phyloP scores from a whole-genome alignment of 1,139 yeast genomes.

The Nadsonia commutata region DNA sequence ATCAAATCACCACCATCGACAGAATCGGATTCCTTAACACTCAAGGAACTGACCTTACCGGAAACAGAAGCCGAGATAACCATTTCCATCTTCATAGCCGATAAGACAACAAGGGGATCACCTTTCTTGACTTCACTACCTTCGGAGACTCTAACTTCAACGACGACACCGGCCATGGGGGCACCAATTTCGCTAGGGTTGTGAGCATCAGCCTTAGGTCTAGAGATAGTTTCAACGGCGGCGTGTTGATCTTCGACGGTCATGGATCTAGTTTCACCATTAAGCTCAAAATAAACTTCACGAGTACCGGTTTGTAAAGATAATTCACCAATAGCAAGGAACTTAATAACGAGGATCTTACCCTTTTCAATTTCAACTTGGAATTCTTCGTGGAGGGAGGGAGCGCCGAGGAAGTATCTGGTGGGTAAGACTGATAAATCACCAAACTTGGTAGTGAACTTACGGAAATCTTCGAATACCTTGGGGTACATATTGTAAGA shows the following conservation, averaged over 20 bases:
- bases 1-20: constrained; percentile 87
- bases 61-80: constrained; percentile 83
- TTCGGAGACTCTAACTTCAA: constrained; percentile 80
- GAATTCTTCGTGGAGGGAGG: constrained; percentile 77
- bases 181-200: constrained; percentile 93
- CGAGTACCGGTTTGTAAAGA: constrained; percentile 75
- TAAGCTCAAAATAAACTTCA: constrained; percentile 94
- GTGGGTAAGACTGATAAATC: constrained; percentile 93
- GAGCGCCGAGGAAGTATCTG: constrained; percentile 73
- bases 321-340: constrained; percentile 86
- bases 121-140: constrained; percentile 92
- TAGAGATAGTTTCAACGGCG: constrained; percentile 66
- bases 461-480: constrained; percentile 79
- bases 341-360: constrained; percentile 79
- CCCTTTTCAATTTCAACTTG: constrained; percentile 87
- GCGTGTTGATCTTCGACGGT: constrained; percentile 80
- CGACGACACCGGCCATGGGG: constrained; percentile 98
- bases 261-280: constrained; percentile 96
- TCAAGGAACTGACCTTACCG: constrained; percentile 66
- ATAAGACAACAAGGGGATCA: constrained; percentile 82
- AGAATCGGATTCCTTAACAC: constrained; percentile 80
- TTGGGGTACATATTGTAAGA: constrained; percentile 96
- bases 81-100: constrained; percentile 99
- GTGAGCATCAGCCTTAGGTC: constrained; percentile 79
- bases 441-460: constrained; percentile 64